Evolutionary conservation across 148 eudicot species (phyloP).

Genomic region (Camellia lanceoleosa): DNA sequence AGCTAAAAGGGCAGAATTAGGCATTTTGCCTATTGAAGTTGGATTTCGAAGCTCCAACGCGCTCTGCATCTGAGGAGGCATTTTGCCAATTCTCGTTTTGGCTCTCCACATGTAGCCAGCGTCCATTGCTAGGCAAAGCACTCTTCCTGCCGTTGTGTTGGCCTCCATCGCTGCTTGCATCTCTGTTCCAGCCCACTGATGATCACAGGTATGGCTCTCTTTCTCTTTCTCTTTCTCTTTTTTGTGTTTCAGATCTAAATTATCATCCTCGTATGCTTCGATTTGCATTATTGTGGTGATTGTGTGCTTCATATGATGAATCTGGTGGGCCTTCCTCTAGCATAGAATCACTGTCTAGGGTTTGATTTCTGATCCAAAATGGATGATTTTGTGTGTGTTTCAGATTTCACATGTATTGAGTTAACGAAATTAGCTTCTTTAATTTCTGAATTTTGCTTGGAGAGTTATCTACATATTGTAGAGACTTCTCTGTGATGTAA

Average conservation of each 20-base stretch:
- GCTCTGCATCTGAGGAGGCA: too few relatives aligned
- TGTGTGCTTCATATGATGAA: background rate
- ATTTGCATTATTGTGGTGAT: background rate
- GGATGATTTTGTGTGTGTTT: background rate
- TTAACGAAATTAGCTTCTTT: background rate
- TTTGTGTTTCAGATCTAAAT: constrained; percentile 4
- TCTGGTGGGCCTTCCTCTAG: background rate
- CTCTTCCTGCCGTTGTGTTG: too few relatives aligned
- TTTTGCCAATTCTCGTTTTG: too few relatives aligned
- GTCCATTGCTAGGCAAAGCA: too few relatives aligned
- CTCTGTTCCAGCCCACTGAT: too few relatives aligned
- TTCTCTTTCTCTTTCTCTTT: too few relatives aligned
- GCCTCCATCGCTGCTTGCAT: too few relatives aligned
- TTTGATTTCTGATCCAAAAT: background rate
- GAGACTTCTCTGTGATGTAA: background rate
- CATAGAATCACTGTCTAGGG: background rate
- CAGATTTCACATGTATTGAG: background rate
- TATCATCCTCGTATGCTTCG: background rate
- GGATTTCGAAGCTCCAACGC: too few relatives aligned
- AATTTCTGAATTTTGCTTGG: background rate
- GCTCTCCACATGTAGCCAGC: too few relatives aligned
- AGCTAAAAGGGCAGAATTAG: too few relatives aligned
- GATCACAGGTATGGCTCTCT: too few relatives aligned
- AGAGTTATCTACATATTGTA: background rate
- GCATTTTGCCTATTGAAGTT: too few relatives aligned